These are phyloP conservation scores for Bryopsis sp. DNA, from an alignment of 139 green algal genomes.

Conservation along the genomic window DNA sequence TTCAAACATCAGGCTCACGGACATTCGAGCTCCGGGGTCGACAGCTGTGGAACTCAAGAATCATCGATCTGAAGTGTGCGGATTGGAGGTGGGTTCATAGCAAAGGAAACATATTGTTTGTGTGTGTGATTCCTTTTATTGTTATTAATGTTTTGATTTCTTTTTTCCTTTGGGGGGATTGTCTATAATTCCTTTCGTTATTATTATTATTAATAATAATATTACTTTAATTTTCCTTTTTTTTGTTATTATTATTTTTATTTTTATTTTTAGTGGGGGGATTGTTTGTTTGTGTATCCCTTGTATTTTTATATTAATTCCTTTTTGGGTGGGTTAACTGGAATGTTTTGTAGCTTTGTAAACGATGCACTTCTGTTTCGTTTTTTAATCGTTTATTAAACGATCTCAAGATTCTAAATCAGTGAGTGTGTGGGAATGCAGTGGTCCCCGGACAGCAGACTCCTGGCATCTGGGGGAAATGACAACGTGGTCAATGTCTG, in stretches of 20 bases:
- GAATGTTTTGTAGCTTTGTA: neutral
- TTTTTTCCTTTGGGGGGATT: neutral
- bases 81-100: constrained; percentile 19
- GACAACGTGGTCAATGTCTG: constrained; percentile 43
- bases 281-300: neutral
- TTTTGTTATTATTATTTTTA: neutral
- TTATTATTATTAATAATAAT: neutral
- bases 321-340: neutral
- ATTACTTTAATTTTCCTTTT: neutral
- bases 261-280: neutral
- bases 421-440: neutral
- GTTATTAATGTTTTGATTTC: too few relatives aligned
- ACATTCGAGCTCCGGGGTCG: constrained; percentile 65
- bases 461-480: constrained; percentile 59
- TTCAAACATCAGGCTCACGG: constrained; percentile 74
- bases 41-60: neutral
- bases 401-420: neutral
- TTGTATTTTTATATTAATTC: neutral
- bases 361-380: neutral
- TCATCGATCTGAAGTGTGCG: constrained; percentile 46
- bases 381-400: neutral
- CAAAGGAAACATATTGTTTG: too few relatives aligned
- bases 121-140: too few relatives aligned
- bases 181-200: neutral
- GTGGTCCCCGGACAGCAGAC: constrained; percentile 47